phyloP scores from a whole-genome alignment of 176 grass and related monocot genomes.

The Secale cereale region DNA sequence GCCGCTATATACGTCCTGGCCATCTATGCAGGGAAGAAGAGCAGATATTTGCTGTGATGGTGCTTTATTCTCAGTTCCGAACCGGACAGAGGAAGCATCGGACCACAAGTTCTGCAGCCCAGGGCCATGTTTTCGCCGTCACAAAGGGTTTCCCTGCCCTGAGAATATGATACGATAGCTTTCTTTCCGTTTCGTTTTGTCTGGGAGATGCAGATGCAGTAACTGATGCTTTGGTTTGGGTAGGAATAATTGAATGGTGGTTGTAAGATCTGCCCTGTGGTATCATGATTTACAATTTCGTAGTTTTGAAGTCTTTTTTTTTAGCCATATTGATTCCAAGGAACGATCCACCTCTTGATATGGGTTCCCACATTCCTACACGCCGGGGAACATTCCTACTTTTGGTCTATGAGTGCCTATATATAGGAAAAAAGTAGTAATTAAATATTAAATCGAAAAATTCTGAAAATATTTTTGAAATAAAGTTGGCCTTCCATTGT shows the following conservation, averaged over 20 bases:
- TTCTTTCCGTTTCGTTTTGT: not conserved
- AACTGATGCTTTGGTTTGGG: not conserved
- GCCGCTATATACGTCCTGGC: slow-evolving; percentile 58
- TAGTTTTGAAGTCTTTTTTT: not conserved
- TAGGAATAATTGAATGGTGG: not conserved
- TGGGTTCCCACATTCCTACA: not conserved
- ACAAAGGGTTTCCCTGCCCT: not conserved
- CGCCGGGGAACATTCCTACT: too few relatives aligned
- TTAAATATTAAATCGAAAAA: too few relatives aligned
- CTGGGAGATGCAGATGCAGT: not conserved
- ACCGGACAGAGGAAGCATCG: not conserved
- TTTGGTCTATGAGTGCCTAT: too few relatives aligned
- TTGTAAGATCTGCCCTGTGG: not conserved
- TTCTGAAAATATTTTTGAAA: too few relatives aligned
- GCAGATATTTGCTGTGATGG: slow-evolving; percentile 67
- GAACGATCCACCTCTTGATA: too few relatives aligned
- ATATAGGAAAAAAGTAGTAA: too few relatives aligned
- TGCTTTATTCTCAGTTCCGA: not conserved
- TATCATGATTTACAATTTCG: not conserved
- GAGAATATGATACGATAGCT: not conserved
- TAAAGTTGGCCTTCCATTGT: too few relatives aligned
- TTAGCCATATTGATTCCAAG: too few relatives aligned
- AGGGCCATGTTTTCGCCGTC: not conserved
- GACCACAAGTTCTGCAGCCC: not conserved
- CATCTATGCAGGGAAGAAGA: slow-evolving; percentile 74